Conservation (phyloP, 2,329 filamentous ascomycete species). For the Bipolaris cookei region DNA sequence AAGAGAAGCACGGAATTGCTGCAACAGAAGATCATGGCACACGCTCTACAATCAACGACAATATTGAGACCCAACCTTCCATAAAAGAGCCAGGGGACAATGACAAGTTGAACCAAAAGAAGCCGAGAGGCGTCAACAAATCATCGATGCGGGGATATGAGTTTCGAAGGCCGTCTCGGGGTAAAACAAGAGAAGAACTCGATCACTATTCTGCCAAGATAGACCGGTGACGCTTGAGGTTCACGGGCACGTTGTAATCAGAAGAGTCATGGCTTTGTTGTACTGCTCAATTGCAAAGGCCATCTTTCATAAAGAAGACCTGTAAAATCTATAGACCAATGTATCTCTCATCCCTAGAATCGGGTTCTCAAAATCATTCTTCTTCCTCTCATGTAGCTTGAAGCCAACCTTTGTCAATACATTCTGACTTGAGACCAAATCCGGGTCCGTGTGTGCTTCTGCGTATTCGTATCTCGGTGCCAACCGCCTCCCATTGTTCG, state of each 20-base stretch:
- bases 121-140: conserved; percentile 14
- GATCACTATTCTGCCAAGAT: conserved; percentile 1
- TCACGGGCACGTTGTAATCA: not conserved
- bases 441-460: conserved; percentile 56
- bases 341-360: conserved; percentile 46
- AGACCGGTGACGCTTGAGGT: not conserved
- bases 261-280: not conserved
- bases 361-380: conserved; percentile 49
- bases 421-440: conserved; percentile 61
- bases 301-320: conserved; percentile 16
- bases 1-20: not conserved
- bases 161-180: conserved; percentile 5
- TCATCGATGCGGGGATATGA: not conserved
- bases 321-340: conserved; percentile 43
- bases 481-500: not conserved
- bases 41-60: conserved; percentile 7
- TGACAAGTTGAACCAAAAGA: conserved; percentile 12
- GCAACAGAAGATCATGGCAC: conserved; percentile 4
- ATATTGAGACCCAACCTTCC: not conserved
- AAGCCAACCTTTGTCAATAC: conserved; percentile 66
- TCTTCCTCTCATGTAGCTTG: conserved; percentile 53
- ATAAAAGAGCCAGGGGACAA: conserved; percentile 10
- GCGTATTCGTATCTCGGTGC: conserved; percentile 33
- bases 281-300: not conserved
- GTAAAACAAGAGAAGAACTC: conserved; percentile 2